Conservation (phyloP, 495 filamentous ascomycete genomes). For the Annulohypoxylon nitens region DNA sequence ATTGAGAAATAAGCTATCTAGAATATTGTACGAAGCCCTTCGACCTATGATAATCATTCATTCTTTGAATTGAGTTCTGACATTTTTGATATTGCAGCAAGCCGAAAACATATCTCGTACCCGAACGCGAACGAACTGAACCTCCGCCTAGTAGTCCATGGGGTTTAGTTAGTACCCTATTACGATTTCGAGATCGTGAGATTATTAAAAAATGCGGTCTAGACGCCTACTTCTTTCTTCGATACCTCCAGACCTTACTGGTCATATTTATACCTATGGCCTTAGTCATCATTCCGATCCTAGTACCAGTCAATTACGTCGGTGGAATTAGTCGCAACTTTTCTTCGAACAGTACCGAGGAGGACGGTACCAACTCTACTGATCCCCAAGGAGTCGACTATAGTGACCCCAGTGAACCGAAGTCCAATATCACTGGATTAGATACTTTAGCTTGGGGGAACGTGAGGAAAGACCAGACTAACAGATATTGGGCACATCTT, state of each 20-base stretch:
- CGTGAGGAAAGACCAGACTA: conserved; percentile 74
- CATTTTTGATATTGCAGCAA: conserved; percentile 62
- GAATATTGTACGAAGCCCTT: conserved; percentile 76
- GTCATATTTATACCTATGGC: conserved; percentile 91
- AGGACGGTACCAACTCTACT: conserved; percentile 50
- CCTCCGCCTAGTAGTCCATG: conserved; percentile 78
- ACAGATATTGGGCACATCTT: conserved; percentile 91
- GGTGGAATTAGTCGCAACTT: conserved; percentile 74
- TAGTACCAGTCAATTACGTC: conserved; percentile 85
- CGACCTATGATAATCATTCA: background rate
- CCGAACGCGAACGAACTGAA: conserved; percentile 83
- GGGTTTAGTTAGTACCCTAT: conserved; percentile 76
- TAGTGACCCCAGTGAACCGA: conserved; percentile 53
- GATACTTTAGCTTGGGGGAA: conserved; percentile 94
- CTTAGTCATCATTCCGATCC: conserved; percentile 81
- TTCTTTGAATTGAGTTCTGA: conserved; percentile 39
- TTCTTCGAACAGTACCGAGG: conserved; percentile 54
- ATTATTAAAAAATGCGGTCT: conserved; percentile 95
- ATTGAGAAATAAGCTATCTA: conserved; percentile 79
- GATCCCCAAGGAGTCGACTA: conserved; percentile 45
- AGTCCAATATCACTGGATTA: conserved; percentile 70
- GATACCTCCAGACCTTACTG: conserved; percentile 92
- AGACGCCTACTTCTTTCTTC: conserved; percentile 97
- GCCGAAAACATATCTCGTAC: conserved; percentile 91
- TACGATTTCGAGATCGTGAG: conserved; percentile 83